Conservation (phyloP, 2,329 filamentous ascomycete species). For the Aspergillus neoniger region DNA sequence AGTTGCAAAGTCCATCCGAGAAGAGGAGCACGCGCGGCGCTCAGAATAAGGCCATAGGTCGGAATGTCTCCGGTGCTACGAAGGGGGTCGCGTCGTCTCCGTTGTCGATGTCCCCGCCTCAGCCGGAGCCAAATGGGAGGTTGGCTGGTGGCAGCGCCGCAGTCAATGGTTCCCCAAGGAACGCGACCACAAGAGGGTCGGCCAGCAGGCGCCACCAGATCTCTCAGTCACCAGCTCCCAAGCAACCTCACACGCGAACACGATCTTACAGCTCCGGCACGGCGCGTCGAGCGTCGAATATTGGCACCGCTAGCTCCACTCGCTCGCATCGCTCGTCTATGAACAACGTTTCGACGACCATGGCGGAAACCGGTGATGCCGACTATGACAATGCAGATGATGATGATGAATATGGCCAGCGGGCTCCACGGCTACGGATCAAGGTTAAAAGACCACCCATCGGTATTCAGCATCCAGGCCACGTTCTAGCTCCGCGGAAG, state of each 20-base stretch:
- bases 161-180: constrained; percentile 36
- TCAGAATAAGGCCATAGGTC: constrained; percentile 37
- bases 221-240: constrained; percentile 32
- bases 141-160: constrained; percentile 30
- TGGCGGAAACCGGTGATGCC: constrained; percentile 14
- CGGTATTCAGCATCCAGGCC: constrained; percentile 54
- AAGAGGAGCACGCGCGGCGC: constrained; percentile 50
- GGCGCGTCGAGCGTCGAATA: constrained; percentile 20
- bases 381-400: constrained; percentile 25
- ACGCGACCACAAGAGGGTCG: constrained; percentile 25
- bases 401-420: constrained; percentile 21
- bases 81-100: constrained; percentile 35
- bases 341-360: constrained; percentile 19
- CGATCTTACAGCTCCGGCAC: constrained; percentile 34
- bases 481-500: constrained; percentile 49
- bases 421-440: constrained; percentile 45
- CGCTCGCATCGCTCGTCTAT: constrained; percentile 32
- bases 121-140: constrained; percentile 34
- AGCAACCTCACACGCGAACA: constrained; percentile 29
- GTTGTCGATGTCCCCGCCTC: constrained; percentile 31
- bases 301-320: constrained; percentile 25
- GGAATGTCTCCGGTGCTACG: constrained; percentile 27
- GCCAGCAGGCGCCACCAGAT: constrained; percentile 23
- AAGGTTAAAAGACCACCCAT: constrained; percentile 55
- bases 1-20: constrained; percentile 50